These are phyloP conservation scores for Strigomonas oncopelti DNA, from an alignment of 208 protist species.

Conservation along the genomic window DNA sequence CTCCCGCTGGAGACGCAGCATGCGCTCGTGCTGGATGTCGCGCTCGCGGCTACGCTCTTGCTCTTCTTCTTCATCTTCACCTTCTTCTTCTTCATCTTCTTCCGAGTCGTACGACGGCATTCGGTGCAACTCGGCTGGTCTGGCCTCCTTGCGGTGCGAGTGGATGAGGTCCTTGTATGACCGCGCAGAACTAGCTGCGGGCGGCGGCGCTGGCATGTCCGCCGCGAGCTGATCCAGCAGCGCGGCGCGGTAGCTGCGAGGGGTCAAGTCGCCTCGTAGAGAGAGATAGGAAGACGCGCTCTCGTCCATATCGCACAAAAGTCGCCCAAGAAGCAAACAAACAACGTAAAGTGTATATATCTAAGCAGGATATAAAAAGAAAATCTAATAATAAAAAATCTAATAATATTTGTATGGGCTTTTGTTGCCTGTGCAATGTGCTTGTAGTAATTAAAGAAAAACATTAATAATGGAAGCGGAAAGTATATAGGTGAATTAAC, in stretches of 20 bases:
- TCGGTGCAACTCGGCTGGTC: too few relatives aligned
- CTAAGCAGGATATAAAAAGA: not conserved
- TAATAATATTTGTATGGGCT: not conserved
- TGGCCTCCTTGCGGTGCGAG: not conserved
- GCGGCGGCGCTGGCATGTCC: not conserved
- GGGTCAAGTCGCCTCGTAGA: conserved; percentile 17
- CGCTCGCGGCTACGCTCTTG: too few relatives aligned
- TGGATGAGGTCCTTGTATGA: not conserved
- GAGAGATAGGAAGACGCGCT: not conserved
- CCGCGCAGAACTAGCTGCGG: not conserved
- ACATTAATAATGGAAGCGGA: not conserved
- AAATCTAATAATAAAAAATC: not conserved
- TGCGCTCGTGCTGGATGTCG: not conserved
- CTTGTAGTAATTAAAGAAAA: not conserved
- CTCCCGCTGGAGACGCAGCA: not conserved
- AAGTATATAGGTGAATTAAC: not conserved
- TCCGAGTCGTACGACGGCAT: not conserved
- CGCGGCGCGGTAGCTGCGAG: conserved; percentile 31
- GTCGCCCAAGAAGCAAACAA: too few relatives aligned
- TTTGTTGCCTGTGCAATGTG: not conserved
- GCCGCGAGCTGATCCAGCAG: conserved; percentile 42
- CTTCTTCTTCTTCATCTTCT: not conserved
- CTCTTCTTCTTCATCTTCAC: not conserved
- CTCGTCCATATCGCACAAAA: not conserved
- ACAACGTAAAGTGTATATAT: too few relatives aligned